phyloP scores from a whole-genome alignment of 805 yeast species.

The Wickerhamomyces hampshirensis region DNA sequence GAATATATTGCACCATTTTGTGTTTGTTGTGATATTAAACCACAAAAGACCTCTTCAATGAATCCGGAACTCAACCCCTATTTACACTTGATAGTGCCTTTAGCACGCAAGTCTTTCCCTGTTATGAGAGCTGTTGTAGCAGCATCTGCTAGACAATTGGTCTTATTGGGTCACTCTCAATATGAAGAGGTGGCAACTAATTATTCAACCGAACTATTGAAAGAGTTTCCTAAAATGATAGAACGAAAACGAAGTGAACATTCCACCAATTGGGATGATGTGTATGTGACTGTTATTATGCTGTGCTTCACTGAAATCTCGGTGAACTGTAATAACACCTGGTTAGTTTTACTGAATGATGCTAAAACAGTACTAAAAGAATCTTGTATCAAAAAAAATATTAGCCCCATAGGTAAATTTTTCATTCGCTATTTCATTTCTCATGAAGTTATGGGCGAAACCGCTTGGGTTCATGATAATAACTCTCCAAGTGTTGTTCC shows the following conservation, averaged over 20 bases:
- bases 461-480: conserved; percentile 31
- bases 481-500: conserved; percentile 5
- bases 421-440: conserved; percentile 34
- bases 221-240: conserved; percentile 29
- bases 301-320: conserved; percentile 39
- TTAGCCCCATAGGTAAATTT: conserved; percentile 31
- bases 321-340: conserved; percentile 33
- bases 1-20: conserved; percentile 34
- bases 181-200: conserved; percentile 25
- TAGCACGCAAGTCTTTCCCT: conserved; percentile 29
- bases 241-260: conserved; percentile 21
- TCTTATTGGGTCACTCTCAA: conserved; percentile 25
- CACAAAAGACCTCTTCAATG: conserved; percentile 8
- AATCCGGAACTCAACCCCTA: conserved; percentile 33
- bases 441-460: conserved; percentile 41
- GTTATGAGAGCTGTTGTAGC: conserved; percentile 33
- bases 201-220: conserved; percentile 27
- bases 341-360: conserved; percentile 34
- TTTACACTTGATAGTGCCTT: conserved; percentile 32
- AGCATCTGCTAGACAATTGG: conserved; percentile 33
- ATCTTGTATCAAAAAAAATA: conserved; percentile 20
- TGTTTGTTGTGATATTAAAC: conserved; percentile 32
- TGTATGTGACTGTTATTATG: conserved; percentile 34
- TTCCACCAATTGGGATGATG: conserved; percentile 39
- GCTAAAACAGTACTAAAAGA: conserved; percentile 33